Percentiles rank a stretch among this genome's conserved stretches.
These are phyloP conservation scores for Capsicum rhomboideum DNA, from an alignment of 257 asterid species.

Conservation along the genomic window DNA sequence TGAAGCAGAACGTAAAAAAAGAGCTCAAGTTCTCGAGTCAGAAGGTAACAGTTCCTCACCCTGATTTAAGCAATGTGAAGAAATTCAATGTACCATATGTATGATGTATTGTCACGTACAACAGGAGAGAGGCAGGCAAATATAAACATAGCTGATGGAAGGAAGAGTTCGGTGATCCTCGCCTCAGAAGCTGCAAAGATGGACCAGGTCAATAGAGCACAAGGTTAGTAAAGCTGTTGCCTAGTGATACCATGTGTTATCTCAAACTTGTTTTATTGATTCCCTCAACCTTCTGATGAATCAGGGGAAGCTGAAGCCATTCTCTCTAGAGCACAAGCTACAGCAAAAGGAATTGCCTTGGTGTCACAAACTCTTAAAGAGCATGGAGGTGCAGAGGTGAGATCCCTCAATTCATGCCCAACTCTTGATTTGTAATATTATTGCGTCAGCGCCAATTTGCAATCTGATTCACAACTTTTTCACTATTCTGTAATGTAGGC, in stretches of 20 bases:
- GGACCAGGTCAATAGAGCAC: slow-evolving; percentile 16
- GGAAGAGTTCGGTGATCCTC: neutral
- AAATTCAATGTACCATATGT: neutral
- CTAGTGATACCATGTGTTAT: neutral
- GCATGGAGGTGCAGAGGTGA: slow-evolving; percentile 72
- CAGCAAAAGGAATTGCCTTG: slow-evolving; percentile 67
- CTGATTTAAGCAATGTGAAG: neutral
- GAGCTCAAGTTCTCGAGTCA: slow-evolving; percentile 3
- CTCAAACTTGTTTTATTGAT: neutral
- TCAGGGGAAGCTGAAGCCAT: slow-evolving; percentile 96
- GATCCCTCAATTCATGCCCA: neutral
- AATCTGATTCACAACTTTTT: neutral
- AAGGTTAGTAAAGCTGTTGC: slow-evolving; percentile 1
- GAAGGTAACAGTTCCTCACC: neutral
- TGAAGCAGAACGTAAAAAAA: neutral
- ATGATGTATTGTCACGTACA: neutral
- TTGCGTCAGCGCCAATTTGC: neutral
- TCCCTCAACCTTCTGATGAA: neutral
- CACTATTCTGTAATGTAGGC: slow-evolving; percentile 42
- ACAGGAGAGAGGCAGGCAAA: slow-evolving; percentile 11
- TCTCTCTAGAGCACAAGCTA: slow-evolving; percentile 72
- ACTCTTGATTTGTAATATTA: neutral
- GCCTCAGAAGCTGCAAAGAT: slow-evolving; percentile 10
- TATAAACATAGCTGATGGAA: slow-evolving; percentile 4
- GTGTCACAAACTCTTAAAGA: slow-evolving; percentile 55